Evolutionary conservation across 2,329 filamentous ascomycete species (phyloP).

Genomic region (Clarireedia sp.): DNA sequence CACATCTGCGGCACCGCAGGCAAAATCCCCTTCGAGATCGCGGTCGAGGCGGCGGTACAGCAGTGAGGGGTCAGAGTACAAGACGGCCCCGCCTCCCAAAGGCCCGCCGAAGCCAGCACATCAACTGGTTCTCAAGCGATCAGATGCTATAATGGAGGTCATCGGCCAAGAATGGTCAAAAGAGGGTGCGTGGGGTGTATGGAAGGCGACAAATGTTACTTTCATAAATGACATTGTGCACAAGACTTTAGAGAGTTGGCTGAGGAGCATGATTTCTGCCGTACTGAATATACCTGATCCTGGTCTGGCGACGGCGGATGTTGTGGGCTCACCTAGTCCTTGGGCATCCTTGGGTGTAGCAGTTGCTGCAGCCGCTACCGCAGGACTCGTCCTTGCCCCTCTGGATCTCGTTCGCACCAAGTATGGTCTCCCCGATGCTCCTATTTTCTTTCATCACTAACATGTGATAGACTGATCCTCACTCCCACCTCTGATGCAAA

Average conservation of each 20-base stretch:
- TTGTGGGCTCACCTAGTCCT: constrained; percentile 76
- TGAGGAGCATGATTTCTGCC: constrained; percentile 81
- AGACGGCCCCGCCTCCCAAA: constrained; percentile 19
- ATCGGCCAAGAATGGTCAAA: constrained; percentile 82
- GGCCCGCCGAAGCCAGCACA: constrained; percentile 39
- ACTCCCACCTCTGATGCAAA: constrained; percentile 72
- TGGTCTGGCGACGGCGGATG: constrained; percentile 54
- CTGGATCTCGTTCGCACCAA: constrained; percentile 83
- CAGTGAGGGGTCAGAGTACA: constrained; percentile 17
- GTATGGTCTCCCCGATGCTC: constrained; percentile 18
- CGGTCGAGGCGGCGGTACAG: constrained; percentile 22
- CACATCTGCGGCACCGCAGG: constrained; percentile 47
- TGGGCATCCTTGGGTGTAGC: constrained; percentile 72
- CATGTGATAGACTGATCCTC: constrained; percentile 60
- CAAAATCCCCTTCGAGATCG: constrained; percentile 33
- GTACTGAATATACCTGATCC: constrained; percentile 84
- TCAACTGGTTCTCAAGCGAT: constrained; percentile 61
- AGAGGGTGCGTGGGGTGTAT: constrained; percentile 84
- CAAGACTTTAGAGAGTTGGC: constrained; percentile 85
- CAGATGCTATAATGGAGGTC: constrained; percentile 78
- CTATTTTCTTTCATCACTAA: constrained; percentile 17
- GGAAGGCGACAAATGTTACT: constrained; percentile 88
- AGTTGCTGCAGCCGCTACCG: constrained; percentile 55
- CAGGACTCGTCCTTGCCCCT: constrained; percentile 75
- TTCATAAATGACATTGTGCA: constrained; percentile 86